A percentile compares a stretch with the other conserved stretches of the same genome.
These are phyloP conservation scores for Exophiala dermatitidis DNA, from an alignment of 2,329 filamentous ascomycete species.

Conservation along the genomic window DNA sequence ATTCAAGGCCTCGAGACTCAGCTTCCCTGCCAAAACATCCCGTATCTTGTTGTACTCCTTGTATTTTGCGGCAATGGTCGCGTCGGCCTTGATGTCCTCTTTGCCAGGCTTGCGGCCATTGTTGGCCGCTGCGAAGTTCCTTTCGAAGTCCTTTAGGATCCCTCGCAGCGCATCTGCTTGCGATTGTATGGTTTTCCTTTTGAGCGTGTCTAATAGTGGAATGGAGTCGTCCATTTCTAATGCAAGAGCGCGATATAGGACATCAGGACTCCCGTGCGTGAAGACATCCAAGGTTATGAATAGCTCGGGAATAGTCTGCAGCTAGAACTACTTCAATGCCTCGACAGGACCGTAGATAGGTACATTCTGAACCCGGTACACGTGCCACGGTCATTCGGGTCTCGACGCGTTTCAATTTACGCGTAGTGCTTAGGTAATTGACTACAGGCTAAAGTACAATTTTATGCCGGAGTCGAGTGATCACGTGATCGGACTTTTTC, in stretches of 20 bases:
- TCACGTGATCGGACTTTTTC: neutral
- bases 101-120: constrained; percentile 40
- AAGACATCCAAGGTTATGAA: too few species aligned
- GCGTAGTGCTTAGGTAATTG: neutral
- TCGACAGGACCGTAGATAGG: neutral
- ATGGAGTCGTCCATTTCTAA: constrained; percentile 7
- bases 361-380: neutral
- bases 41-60: constrained; percentile 42
- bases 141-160: constrained; percentile 44
- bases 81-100: constrained; percentile 43
- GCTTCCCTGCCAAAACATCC: constrained; percentile 25
- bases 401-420: constrained; percentile 5
- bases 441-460: neutral
- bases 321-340: too few species aligned
- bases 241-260: too few species aligned
- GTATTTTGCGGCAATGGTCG: constrained; percentile 43
- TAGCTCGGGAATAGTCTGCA: too few species aligned
- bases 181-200: constrained; percentile 18
- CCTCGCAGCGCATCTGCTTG: constrained; percentile 34
- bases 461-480: neutral
- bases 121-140: constrained; percentile 38
- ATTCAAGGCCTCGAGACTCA: constrained; percentile 30
- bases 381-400: neutral
- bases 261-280: too few species aligned
- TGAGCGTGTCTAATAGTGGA: constrained; percentile 24